Conservation (phyloP, 164 flowering plant genomes). For the Buxus sempervirens region DNA sequence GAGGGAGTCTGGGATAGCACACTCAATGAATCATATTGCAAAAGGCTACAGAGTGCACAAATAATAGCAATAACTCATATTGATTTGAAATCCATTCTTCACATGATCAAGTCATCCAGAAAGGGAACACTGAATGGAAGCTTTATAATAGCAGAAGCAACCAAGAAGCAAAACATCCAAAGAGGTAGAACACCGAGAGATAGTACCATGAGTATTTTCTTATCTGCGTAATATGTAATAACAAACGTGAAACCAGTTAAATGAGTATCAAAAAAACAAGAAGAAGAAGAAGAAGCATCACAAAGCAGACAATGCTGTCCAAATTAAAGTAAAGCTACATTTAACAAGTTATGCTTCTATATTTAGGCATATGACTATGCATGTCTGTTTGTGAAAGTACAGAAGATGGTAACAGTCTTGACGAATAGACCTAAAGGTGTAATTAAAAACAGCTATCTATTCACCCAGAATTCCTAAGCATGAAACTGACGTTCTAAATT, state of each 20-base stretch:
- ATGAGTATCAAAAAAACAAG: neutral
- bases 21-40: neutral
- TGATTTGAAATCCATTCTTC: constrained; percentile 13
- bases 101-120: constrained; percentile 63
- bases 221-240: constrained; percentile 40
- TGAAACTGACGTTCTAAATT: no score
- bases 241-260: neutral
- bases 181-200: constrained; percentile 51
- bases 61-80: neutral
- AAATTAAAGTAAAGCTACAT: no score
- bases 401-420: no score
- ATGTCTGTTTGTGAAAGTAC: no score
- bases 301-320: no score
- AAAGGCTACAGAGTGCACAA: neutral
- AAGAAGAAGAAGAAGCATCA: neutral
- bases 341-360: no score
- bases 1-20: neutral
- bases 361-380: no score
- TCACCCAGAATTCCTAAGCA: no score
- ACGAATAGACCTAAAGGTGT: no score
- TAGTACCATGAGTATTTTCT: constrained; percentile 38
- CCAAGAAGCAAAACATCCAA: constrained; percentile 44
- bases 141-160: constrained; percentile 60
- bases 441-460: no score
- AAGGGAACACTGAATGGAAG: constrained; percentile 55